phyloP scores from a whole-genome alignment of 495 filamentous ascomycete genomes.

The Alectoria sarmentosa region DNA sequence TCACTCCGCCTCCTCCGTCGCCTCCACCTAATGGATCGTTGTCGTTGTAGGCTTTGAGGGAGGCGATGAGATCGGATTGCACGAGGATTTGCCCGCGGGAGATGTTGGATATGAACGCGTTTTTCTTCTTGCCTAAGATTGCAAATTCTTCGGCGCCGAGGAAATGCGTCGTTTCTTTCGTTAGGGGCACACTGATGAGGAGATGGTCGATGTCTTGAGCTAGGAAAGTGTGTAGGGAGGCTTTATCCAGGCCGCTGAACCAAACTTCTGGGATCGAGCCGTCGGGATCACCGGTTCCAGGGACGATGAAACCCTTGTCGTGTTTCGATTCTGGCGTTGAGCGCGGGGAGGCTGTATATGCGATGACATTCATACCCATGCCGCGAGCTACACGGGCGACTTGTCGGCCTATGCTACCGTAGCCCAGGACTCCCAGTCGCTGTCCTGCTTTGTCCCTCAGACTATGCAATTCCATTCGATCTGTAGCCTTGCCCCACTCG shows the following conservation, averaged over 20 bases:
- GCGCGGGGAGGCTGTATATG: slow-evolving; percentile 56
- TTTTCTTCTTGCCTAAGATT: slow-evolving; percentile 46
- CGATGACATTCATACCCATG: slow-evolving; percentile 74
- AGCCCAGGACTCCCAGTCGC: slow-evolving; percentile 69
- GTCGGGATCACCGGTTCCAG: slow-evolving; percentile 70
- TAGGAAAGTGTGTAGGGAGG: slow-evolving; percentile 58
- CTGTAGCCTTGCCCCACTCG: slow-evolving; percentile 30
- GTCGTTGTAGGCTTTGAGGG: slow-evolving; percentile 41
- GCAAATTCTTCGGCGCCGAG: slow-evolving; percentile 59
- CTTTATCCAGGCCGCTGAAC: slow-evolving; percentile 60
- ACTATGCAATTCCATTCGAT: slow-evolving; percentile 10
- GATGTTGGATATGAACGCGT: slow-evolving; percentile 67
- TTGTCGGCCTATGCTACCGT: slow-evolving; percentile 78
- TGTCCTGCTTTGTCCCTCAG: slow-evolving; percentile 47
- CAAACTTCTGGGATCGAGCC: slow-evolving; percentile 63
- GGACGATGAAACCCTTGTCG: slow-evolving; percentile 62
- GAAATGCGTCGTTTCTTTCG: slow-evolving; percentile 55
- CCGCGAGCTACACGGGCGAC: slow-evolving; percentile 60
- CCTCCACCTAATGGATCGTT: slow-evolving; percentile 14
- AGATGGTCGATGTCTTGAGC: slow-evolving; percentile 64
- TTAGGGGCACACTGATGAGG: slow-evolving; percentile 68
- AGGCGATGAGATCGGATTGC: slow-evolving; percentile 57
- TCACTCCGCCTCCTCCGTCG: slow-evolving; percentile 41
- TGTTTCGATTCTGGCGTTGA: slow-evolving; percentile 46
- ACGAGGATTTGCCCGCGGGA: slow-evolving; percentile 65